phyloP scores from a whole-genome alignment of 2,329 filamentous ascomycete genomes.

The Pseudogymnoascus pannorum region DNA sequence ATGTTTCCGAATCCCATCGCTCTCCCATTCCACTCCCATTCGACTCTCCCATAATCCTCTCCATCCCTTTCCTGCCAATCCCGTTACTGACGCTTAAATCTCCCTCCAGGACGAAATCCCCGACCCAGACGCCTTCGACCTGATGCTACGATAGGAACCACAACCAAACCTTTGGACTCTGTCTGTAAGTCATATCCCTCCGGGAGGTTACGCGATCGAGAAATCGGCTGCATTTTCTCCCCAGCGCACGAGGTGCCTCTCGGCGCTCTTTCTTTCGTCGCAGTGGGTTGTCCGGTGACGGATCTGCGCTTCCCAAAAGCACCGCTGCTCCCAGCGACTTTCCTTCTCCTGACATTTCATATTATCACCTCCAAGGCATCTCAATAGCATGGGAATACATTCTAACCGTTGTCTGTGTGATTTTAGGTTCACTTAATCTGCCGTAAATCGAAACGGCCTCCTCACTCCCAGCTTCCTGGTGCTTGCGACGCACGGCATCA shows the following conservation, averaged over 20 bases:
- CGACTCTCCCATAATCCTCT: constrained; percentile 2
- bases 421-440: not conserved
- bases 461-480: constrained; percentile 12
- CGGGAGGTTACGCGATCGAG: constrained; percentile 28
- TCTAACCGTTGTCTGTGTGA: not conserved
- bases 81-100: constrained; percentile 10
- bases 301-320: not conserved
- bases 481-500: constrained; percentile 7
- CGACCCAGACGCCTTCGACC: constrained; percentile 10
- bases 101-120: constrained; percentile 11
- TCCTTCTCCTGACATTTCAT: not conserved
- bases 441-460: constrained; percentile 23
- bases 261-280: not conserved
- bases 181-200: constrained; percentile 26
- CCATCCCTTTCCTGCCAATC: constrained; percentile 12
- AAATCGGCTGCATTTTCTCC: constrained; percentile 14
- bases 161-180: constrained; percentile 25
- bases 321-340: not conserved
- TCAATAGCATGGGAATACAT: not conserved
- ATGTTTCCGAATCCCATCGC: not conserved
- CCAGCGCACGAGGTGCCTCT: not conserved
- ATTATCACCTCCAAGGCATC: not conserved
- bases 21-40: not conserved
- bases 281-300: not conserved
- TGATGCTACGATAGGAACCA: constrained; percentile 29